Percentiles rank a stretch among this genome's conserved stretches.
phyloP scores from a whole-genome alignment of 2,329 filamentous ascomycete genomes.

The Metarhizium album region DNA sequence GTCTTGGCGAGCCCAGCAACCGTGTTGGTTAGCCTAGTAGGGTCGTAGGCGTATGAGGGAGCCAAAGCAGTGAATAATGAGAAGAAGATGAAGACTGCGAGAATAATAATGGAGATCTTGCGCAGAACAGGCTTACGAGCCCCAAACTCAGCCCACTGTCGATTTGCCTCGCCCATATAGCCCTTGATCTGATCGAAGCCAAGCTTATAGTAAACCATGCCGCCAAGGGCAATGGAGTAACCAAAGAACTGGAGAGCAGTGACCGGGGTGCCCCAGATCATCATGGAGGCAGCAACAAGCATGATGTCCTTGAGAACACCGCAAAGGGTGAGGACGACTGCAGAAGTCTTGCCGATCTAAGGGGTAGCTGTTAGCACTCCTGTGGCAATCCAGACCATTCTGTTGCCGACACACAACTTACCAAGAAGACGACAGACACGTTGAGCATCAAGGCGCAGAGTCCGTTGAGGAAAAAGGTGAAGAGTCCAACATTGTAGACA shows the following conservation, averaged over 20 bases:
- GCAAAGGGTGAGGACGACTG: slow-evolving; percentile 75
- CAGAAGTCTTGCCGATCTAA: slow-evolving; percentile 80
- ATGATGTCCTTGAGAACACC: slow-evolving; percentile 84
- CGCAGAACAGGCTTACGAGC: slow-evolving; percentile 64
- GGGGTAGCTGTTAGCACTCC: background rate
- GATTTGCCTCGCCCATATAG: slow-evolving; percentile 59
- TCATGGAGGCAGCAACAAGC: slow-evolving; percentile 67
- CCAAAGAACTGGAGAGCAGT: slow-evolving; percentile 70
- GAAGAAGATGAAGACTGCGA: slow-evolving; percentile 54
- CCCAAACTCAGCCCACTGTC: slow-evolving; percentile 81
- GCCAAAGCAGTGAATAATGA: slow-evolving; percentile 58
- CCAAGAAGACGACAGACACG: slow-evolving; percentile 76
- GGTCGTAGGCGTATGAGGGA: slow-evolving; percentile 48
- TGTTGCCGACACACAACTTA: slow-evolving; percentile 31
- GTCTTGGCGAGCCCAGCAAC: slow-evolving; percentile 37
- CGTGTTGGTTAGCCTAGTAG: slow-evolving; percentile 35
- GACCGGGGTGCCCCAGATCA: slow-evolving; percentile 71
- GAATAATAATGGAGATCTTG: slow-evolving; percentile 62
- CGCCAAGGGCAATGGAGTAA: slow-evolving; percentile 67
- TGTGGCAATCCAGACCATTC: background rate
- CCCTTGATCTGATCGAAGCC: slow-evolving; percentile 74
- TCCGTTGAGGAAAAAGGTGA: slow-evolving; percentile 65
- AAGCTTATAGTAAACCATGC: slow-evolving; percentile 76
- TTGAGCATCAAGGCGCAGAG: slow-evolving; percentile 72
- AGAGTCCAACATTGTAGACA: slow-evolving; percentile 61